Percentiles rank a stretch among this genome's conserved stretches.
phyloP scores from a whole-genome alignment of 2,329 filamentous ascomycete species.

The Ophidiomyces ophidiicola region DNA sequence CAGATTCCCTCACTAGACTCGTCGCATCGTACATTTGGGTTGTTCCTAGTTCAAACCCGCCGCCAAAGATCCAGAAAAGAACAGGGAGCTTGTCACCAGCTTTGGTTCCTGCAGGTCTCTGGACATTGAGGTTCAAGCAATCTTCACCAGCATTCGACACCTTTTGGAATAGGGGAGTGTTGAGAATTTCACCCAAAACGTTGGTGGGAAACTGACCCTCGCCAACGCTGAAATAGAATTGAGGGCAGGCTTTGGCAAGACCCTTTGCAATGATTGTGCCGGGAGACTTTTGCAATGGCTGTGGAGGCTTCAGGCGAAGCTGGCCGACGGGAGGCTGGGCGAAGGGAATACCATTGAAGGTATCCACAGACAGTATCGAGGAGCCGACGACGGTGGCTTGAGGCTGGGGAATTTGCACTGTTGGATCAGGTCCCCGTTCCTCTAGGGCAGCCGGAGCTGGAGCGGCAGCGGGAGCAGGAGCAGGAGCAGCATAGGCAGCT shows the following conservation, averaged over 20 bases:
- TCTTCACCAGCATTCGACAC: constrained; percentile 48
- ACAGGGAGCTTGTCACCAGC: constrained; percentile 48
- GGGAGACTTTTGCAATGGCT: constrained; percentile 44
- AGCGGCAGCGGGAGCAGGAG: too few relatives aligned
- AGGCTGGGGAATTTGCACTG: constrained; percentile 42
- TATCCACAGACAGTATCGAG: constrained; percentile 43
- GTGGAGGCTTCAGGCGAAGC: constrained; percentile 57
- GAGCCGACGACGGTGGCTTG: constrained; percentile 44
- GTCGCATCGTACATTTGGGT: constrained; percentile 28
- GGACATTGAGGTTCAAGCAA: constrained; percentile 50
- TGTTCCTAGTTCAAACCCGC: constrained; percentile 42
- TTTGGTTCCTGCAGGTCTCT: constrained; percentile 46
- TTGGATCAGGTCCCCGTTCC: constrained; percentile 38
- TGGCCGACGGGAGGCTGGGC: constrained; percentile 55
- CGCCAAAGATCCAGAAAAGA: constrained; percentile 59
- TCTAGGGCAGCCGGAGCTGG: too few relatives aligned
- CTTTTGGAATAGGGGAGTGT: constrained; percentile 47
- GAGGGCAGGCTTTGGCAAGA: constrained; percentile 53
- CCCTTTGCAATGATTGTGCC: constrained; percentile 52
- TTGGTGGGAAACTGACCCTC: constrained; percentile 31
- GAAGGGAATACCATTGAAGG: constrained; percentile 63
- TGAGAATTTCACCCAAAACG: constrained; percentile 40
- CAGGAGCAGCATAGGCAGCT: too few relatives aligned
- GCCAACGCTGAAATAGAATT: constrained; percentile 51
- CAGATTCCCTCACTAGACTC: constrained; percentile 27